Base-by-base conservation (phyloP, 345 rosid genomes). In the Brassica cretica region DNA sequence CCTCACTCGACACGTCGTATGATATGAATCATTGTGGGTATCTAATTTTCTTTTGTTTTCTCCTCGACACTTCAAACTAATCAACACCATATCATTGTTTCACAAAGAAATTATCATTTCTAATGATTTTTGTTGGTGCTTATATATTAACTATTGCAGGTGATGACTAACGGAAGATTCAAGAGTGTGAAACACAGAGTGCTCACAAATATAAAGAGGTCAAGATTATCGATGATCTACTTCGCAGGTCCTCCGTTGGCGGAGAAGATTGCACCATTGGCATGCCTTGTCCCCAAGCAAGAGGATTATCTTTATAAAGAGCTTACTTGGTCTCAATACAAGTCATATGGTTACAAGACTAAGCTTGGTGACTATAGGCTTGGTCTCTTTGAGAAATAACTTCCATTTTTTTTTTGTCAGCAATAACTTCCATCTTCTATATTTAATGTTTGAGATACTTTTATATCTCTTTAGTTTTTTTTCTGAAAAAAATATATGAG, bases 171-270 rank as follows among this genome's bases (percentile, higher is more conserved):
- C 56, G 56, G 56, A 49, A 49, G 6, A n/a, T 49, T 49, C 16
- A 49, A 49, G 56, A 49, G 56, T 49, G 56, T 49, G 56, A 49
- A 49, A 49, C 56, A 49, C 56, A 49, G 56, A 49, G 56, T 49
- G 56, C 56, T 49, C 56, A 49, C 3, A 49, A n/a, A 49, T 49
- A n/a, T 18, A n/a, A 49, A 49, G 56, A 49, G 56, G 18, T 49
- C 56, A 49, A 49, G 56, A n/a, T 49, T 49, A n/a, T 49, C 56
- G 6, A 49, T 49, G 56, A 49, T 49, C 18, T 49, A 49, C 18
- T 49, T 49, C 3, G 56, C 18, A 49, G 56, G 56, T 49, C 56
- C 56, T n/a, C 56, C 56, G 18, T 49, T 49, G 56, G n/a, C 18
- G 6, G 56, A 49, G 18, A 49, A 49, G 56, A 49, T 49, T 49